Evolutionary conservation across 495 filamentous ascomycete genomes (phyloP).

Genomic region (Tuber indicum): DNA sequence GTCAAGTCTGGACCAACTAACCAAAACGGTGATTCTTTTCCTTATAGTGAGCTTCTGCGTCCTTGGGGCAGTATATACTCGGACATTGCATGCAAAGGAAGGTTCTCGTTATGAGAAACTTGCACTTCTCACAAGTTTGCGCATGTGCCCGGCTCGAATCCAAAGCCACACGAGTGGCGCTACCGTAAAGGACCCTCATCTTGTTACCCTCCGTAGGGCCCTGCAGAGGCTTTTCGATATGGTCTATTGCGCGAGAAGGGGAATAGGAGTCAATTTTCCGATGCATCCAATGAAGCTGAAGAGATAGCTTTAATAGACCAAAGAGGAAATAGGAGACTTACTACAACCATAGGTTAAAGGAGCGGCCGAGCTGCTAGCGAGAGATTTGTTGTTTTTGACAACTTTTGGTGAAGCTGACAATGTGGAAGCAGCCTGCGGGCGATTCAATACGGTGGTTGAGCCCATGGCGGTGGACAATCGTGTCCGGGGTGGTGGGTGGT

Average conservation of each 20-base stretch:
- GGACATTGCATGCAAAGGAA: constrained; percentile 69
- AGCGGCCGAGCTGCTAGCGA: constrained; percentile 14
- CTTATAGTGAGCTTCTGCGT: constrained; percentile 53
- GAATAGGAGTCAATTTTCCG: neutral
- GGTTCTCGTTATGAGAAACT: constrained; percentile 50
- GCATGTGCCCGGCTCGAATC: constrained; percentile 29
- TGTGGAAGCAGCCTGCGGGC: constrained; percentile 16
- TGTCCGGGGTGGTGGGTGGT: neutral
- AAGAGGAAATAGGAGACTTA: constrained; percentile 8
- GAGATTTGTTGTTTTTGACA: constrained; percentile 32
- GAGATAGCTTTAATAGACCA: neutral
- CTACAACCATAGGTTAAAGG: constrained; percentile 23
- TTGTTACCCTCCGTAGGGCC: neutral
- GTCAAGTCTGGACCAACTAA: constrained; percentile 43
- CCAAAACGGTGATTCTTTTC: constrained; percentile 60
- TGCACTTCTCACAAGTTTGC: constrained; percentile 34
- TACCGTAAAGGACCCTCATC: constrained; percentile 17
- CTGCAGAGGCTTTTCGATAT: constrained; percentile 25
- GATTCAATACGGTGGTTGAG: constrained; percentile 33
- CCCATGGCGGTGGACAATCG: constrained; percentile 20
- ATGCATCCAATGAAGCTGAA: neutral
- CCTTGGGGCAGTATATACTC: constrained; percentile 51
- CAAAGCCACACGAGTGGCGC: constrained; percentile 37
- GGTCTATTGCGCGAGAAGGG: constrained; percentile 19
- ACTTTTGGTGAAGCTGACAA: constrained; percentile 32